Percentiles rank a stretch among this genome's conserved stretches.
phyloP scores from a whole-genome alignment of 192 early-diverging fungal genomes.

The Coemansia sp. region DNA sequence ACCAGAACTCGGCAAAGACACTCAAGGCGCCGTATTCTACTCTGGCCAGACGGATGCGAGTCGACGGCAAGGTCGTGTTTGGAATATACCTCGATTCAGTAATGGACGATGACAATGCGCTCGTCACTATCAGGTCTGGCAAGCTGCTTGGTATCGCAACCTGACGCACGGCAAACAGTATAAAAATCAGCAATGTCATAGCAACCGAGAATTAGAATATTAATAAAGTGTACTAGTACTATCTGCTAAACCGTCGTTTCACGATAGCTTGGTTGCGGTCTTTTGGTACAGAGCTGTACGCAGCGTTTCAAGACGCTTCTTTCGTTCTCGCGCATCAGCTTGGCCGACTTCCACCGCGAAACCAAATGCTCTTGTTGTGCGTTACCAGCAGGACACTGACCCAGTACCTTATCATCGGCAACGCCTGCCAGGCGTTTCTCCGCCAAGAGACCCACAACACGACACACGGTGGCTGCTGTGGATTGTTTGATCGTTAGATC shows the following conservation, averaged over 20 bases:
- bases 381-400: constrained; percentile 14
- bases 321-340: constrained; percentile 39
- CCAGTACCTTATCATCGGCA: constrained; percentile 16
- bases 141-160: not conserved
- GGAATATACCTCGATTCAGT: constrained; percentile 37
- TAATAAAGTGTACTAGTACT: not conserved
- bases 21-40: constrained; percentile 67
- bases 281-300: constrained; percentile 36
- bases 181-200: not conserved
- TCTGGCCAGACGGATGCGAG: constrained; percentile 38
- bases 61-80: constrained; percentile 51
- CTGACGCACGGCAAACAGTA: not conserved
- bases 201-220: too few species aligned
- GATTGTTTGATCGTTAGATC: constrained; percentile 23
- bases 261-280: constrained; percentile 21
- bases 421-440: constrained; percentile 27
- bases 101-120: not conserved
- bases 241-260: not conserved
- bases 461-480: constrained; percentile 26
- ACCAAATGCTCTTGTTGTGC: constrained; percentile 7
- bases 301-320: constrained; percentile 24
- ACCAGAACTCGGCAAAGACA: constrained; percentile 60
- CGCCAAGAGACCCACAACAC: constrained; percentile 17
- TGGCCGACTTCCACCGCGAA: constrained; percentile 37
- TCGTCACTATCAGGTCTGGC: not conserved